phyloP scores from a whole-genome alignment of 768 basidiomycete genomes.

The Jaapia argillacea region DNA sequence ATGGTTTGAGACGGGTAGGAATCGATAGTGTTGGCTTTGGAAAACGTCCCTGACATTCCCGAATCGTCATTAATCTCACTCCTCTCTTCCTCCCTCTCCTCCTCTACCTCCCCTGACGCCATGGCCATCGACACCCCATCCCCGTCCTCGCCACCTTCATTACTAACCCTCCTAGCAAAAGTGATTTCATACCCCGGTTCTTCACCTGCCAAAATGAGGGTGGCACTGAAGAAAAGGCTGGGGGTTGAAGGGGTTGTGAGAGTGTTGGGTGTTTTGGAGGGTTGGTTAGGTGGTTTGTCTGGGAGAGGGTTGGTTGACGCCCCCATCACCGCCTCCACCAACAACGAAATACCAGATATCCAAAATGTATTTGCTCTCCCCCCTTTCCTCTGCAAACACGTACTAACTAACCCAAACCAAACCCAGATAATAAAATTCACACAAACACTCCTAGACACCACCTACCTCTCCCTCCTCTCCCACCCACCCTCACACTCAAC shows the following conservation, averaged over 20 bases:
- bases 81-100: slow-evolving; percentile 33
- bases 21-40: slow-evolving; percentile 39
- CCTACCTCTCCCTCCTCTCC: slow-evolving; percentile 58
- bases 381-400: not conserved
- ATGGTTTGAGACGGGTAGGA: too few species aligned
- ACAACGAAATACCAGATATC: slow-evolving; percentile 28
- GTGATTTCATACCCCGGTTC: slow-evolving; percentile 33
- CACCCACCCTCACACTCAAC: slow-evolving; percentile 47
- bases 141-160: slow-evolving; percentile 18
- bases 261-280: slow-evolving; percentile 36
- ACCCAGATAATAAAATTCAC: slow-evolving; percentile 49
- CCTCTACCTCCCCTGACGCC: slow-evolving; percentile 13
- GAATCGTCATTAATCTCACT: slow-evolving; percentile 53
- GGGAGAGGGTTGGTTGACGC: not conserved
- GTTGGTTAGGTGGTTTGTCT: slow-evolving; percentile 35
- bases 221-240: slow-evolving; percentile 41
- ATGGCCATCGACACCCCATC: slow-evolving; percentile 28
- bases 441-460: slow-evolving; percentile 61
- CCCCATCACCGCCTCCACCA: slow-evolving; percentile 1
- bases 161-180: slow-evolving; percentile 26
- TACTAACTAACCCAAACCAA: slow-evolving; percentile 1
- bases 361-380: slow-evolving; percentile 25
- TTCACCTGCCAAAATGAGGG: slow-evolving; percentile 28
- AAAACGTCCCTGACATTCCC: slow-evolving; percentile 48
- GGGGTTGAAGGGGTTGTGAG: slow-evolving; percentile 36